phyloP scores from a whole-genome alignment of 371 early-diverging fungal species.

The Circinella minor region DNA sequence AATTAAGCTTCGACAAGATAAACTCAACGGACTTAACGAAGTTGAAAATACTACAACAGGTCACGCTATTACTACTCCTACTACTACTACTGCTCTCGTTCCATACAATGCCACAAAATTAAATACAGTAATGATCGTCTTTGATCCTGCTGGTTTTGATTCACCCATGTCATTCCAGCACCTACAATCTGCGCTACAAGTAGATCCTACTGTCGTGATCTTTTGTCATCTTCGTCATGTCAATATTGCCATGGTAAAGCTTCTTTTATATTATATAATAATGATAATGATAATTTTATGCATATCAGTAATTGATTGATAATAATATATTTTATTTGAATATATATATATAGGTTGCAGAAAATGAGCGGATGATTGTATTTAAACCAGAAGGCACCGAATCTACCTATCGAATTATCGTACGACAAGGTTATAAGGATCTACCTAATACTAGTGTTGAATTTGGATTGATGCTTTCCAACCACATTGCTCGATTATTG shows the following conservation, averaged over 20 bases:
- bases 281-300: too few species aligned
- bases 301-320: too few species aligned
- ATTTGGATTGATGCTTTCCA: conserved; percentile 9
- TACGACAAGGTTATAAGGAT: conserved; percentile 42
- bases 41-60: background rate
- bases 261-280: background rate
- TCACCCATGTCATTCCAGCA: conserved; percentile 35
- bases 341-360: conserved; percentile 1
- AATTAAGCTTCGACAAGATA: conserved; percentile 1
- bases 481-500: conserved; percentile 14
- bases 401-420: conserved; percentile 28
- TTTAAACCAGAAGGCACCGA: conserved; percentile 11
- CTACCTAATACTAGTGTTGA: conserved; percentile 10
- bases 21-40: background rate
- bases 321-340: background rate
- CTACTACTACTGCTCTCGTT: too few species aligned
- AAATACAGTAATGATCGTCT: conserved; percentile 31
- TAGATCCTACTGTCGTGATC: conserved; percentile 32
- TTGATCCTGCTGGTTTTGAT: conserved; percentile 31
- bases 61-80: too few species aligned
- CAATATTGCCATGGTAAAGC: conserved; percentile 23
- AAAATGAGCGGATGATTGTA: conserved; percentile 33
- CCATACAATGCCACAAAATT: background rate
- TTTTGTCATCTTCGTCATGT: conserved; percentile 38
- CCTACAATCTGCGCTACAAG: conserved; percentile 24